Conservation (phyloP, 1,284 basidiomycete species). For the Trametes versicolor region DNA sequence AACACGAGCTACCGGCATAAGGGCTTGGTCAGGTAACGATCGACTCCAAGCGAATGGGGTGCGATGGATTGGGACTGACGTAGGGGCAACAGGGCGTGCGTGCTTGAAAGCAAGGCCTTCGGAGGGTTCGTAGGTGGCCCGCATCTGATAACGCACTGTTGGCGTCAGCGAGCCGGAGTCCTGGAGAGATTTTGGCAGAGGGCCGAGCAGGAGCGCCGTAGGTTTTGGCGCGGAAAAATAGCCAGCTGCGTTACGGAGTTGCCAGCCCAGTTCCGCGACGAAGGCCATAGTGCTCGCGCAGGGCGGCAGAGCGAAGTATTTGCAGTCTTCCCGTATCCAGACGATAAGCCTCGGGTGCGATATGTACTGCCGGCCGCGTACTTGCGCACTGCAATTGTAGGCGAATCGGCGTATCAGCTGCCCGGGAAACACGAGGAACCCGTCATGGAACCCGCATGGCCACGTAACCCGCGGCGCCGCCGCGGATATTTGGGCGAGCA, state of each 20-base stretch:
- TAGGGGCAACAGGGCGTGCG: conserved; percentile 23
- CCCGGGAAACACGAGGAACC: conserved; percentile 18
- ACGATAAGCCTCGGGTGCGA: conserved; percentile 31
- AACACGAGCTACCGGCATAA: conserved; percentile 25
- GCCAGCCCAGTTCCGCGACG: conserved; percentile 23
- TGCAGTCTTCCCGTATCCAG: conserved; percentile 31
- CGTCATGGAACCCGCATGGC: conserved; percentile 12
- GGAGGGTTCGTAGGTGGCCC: conserved; percentile 16
- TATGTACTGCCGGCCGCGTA: conserved; percentile 22
- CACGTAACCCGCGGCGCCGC: neutral
- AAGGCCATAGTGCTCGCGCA: conserved; percentile 12
- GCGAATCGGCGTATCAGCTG: conserved; percentile 25
- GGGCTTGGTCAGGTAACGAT: conserved; percentile 20
- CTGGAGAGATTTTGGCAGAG: conserved; percentile 10
- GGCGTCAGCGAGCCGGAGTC: conserved; percentile 23
- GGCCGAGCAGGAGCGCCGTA: conserved; percentile 12
- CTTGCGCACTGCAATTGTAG: conserved; percentile 16
- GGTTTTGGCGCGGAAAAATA: conserved; percentile 12
- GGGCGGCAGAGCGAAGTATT: conserved; percentile 4
- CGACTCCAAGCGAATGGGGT: conserved; percentile 28
- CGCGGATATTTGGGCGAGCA: neutral
- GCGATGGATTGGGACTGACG: conserved; percentile 18
- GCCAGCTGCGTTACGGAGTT: conserved; percentile 29
- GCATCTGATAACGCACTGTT: conserved; percentile 30
- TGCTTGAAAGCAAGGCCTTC: conserved; percentile 26